Conservation (phyloP, 768 basidiomycete genomes). For the Auricularia sp. region DNA sequence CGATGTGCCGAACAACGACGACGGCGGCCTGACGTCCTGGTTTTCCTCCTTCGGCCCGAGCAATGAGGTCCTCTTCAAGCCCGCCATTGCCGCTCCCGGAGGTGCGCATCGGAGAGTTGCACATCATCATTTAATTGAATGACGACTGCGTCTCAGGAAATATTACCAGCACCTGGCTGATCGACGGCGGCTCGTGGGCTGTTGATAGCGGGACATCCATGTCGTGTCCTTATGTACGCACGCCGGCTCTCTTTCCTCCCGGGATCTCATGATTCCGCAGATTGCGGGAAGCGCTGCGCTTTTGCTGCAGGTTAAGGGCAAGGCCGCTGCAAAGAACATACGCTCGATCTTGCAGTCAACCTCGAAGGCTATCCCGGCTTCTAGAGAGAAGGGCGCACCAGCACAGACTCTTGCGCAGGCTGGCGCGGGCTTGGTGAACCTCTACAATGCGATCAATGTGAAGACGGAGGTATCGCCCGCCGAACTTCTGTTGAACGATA, state of each 20-base stretch:
- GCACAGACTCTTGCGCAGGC: constrained; percentile 43
- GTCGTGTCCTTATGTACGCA: too few species aligned
- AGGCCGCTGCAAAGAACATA: constrained; percentile 22
- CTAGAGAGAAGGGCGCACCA: constrained; percentile 38
- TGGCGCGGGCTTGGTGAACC: constrained; percentile 48
- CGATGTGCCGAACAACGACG: too few species aligned
- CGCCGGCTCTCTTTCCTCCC: background rate
- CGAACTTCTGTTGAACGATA: constrained; percentile 56
- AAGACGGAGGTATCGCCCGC: constrained; percentile 44
- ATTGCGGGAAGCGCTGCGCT: constrained; percentile 38
- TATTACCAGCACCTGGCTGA: constrained; percentile 38
- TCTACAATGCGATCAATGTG: constrained; percentile 45
- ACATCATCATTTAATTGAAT: too few species aligned
- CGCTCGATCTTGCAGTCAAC: constrained; percentile 41
- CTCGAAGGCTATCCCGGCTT: constrained; percentile 33
- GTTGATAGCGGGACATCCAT: too few species aligned
- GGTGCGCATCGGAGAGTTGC: background rate
- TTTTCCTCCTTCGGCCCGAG: constrained; percentile 53
- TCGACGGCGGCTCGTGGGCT: too few species aligned
- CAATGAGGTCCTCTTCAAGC: constrained; percentile 37
- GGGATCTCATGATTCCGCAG: constrained; percentile 32
- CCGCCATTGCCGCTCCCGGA: background rate
- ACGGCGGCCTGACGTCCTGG: constrained; percentile 46
- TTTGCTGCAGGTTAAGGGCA: constrained; percentile 32
- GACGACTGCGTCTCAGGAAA: too few species aligned